Evolutionary conservation across 164 flowering plant species (phyloP), one percentile per base, ranked within the genome.

Genomic region (Aristolochia fimbriata): DNA sequence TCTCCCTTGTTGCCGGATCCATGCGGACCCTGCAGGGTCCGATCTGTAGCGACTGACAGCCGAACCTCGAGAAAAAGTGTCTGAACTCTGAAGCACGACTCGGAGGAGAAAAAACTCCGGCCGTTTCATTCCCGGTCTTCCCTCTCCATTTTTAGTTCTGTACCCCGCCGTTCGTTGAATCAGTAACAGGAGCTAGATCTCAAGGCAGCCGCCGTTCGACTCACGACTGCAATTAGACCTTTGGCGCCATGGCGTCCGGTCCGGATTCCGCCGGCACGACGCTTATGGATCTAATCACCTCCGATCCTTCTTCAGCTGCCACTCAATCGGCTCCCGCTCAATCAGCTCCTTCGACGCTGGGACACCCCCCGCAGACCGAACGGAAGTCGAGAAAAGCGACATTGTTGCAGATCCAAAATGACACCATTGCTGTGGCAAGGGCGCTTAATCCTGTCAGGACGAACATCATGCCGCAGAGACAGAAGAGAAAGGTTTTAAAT

Each of bases 241-340:
- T 37, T 37, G 9, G 43, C 43, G 22, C 47, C 47, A 58, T 68
- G 50, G 62, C 58, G n/a, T 65, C 63, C 22, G 51, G 60, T 4
- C 74, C 83, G 91, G 98, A 92, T 19, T 52, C 68, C 43, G 72
- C 92, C 22, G 98, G 98, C 64, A 85, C 80, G 58, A 89, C 98
- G 51, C 81, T 92, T 71, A 92, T 92, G 98, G 98, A 92, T 89
- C 91, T 92, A 66, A 92, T 92, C 46, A 83, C 96, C 2, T 70
- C 98, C 43, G 98, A 92, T 67, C 87, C 91, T 2, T n/a, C 87
- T 16, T 15, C 56, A 22, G 15, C 91, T 5, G 65, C 74, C 31
- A 52, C 83, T 17, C 54, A 81, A 2, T 23, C 83, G 43, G 53
- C 80, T 15, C 57, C 84, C 6, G 48, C 73, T 13, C 56, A 52